phyloP scores from a whole-genome alignment of 2,329 filamentous ascomycete genomes.

The Aspergillus unguis region DNA sequence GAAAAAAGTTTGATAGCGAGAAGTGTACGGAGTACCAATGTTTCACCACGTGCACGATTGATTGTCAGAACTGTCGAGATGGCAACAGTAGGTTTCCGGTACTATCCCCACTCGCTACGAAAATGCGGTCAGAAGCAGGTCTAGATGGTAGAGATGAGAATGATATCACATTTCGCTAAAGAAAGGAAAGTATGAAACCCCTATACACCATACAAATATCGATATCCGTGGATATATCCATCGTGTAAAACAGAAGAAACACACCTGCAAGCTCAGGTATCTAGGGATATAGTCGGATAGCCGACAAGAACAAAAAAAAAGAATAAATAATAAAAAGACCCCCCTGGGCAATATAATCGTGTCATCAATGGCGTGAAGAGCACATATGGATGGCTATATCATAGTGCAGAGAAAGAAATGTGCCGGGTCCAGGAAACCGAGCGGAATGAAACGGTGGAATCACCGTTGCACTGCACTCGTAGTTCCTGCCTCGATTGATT shows the following conservation, averaged over 20 bases:
- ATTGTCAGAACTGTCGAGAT: too few species aligned
- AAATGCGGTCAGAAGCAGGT: neutral
- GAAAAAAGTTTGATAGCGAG: too few species aligned
- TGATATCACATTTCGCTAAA: slow-evolving; percentile 2
- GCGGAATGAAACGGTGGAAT: slow-evolving; percentile 8
- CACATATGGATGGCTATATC: slow-evolving; percentile 9
- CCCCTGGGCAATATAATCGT: slow-evolving; percentile 6
- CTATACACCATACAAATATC: neutral
- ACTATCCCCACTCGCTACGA: too few species aligned
- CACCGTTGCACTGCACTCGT: slow-evolving; percentile 17
- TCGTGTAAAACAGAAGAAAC: slow-evolving; percentile 6
- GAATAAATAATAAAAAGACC: slow-evolving; percentile 4
- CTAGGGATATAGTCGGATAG: too few species aligned
- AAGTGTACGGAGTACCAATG: too few species aligned
- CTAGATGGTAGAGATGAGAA: neutral
- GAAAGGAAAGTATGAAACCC: slow-evolving; percentile 13
- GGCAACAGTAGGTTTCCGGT: too few species aligned
- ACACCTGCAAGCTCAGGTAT: neutral
- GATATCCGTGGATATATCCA: slow-evolving; percentile 4
- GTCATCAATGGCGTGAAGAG: slow-evolving; percentile 12
- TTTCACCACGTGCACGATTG: too few species aligned
- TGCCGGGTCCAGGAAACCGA: slow-evolving; percentile 3
- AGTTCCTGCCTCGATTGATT: slow-evolving; percentile 14
- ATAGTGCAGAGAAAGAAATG: slow-evolving; percentile 7
- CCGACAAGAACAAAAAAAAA: neutral